A percentile compares a stretch with the other conserved stretches of the same genome.
Evolutionary conservation across 345 rosid genomes (phyloP).

Genomic region (Cardamine occulta): DNA sequence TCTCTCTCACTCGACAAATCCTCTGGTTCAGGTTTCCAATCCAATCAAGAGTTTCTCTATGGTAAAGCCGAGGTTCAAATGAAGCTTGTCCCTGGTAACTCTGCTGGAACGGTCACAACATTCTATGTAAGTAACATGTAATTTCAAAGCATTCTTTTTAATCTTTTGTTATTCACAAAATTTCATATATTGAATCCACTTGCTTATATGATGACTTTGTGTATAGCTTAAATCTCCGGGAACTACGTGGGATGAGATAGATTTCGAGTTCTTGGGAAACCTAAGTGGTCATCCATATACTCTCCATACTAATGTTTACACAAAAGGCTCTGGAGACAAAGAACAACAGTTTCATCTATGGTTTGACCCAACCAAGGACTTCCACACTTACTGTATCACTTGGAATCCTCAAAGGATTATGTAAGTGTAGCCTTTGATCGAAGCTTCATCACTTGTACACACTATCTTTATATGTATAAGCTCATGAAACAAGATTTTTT

Average conservation of each 20-base stretch:
- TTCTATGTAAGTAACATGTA: conserved; percentile 50
- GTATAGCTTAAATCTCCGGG: conserved; percentile 43
- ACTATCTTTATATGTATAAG: neutral
- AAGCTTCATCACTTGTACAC: neutral
- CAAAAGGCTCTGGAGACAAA: conserved; percentile 44
- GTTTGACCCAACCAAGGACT: conserved; percentile 40
- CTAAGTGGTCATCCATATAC: conserved; percentile 51
- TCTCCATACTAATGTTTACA: conserved; percentile 48
- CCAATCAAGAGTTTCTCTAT: conserved; percentile 57
- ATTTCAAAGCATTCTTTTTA: neutral
- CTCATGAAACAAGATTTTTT: neutral
- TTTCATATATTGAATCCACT: neutral
- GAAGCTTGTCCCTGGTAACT: conserved; percentile 63
- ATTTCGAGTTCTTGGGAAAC: conserved; percentile 52
- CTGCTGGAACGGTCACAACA: conserved; percentile 64
- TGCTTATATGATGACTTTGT: conserved; percentile 20
- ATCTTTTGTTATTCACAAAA: neutral
- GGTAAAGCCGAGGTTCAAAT: conserved; percentile 58
- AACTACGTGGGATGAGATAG: conserved; percentile 44
- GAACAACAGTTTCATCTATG: conserved; percentile 47
- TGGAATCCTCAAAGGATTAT: conserved; percentile 47
- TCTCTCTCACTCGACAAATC: conserved; percentile 60
- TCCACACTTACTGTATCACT: conserved; percentile 44
- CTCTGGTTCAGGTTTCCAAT: conserved; percentile 69
- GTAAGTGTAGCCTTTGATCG: conserved; percentile 22